A percentile compares a stretch with the other conserved stretches of the same genome.
These are phyloP conservation scores for Nigrospora sphaerica DNA, from an alignment of 2,329 filamentous ascomycete species.

Conservation along the genomic window DNA sequence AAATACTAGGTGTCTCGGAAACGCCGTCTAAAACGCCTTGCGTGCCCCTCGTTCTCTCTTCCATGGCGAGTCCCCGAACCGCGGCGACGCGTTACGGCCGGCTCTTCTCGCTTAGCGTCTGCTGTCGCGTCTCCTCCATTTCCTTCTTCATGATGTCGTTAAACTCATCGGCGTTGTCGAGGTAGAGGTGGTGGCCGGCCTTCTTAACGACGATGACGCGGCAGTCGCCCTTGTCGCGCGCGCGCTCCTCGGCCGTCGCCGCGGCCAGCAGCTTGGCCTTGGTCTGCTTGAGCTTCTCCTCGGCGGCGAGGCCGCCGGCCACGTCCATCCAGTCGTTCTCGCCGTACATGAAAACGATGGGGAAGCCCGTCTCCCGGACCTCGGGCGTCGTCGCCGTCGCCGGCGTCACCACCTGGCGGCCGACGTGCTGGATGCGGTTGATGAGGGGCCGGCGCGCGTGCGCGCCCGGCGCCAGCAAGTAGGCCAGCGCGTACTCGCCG, in stretches of 20 bases:
- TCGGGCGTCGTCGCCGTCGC: slow-evolving; percentile 21
- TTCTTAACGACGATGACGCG: slow-evolving; percentile 71
- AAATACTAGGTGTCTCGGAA: not conserved
- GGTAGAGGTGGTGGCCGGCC: slow-evolving; percentile 52
- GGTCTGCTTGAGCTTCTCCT: slow-evolving; percentile 69
- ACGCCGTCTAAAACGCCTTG: not conserved
- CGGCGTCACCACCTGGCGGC: slow-evolving; percentile 54
- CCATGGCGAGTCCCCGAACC: not conserved
- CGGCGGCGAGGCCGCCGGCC: slow-evolving; percentile 71
- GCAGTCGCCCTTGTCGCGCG: slow-evolving; percentile 68
- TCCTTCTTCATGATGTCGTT: slow-evolving; percentile 46
- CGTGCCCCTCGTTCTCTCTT: not conserved
- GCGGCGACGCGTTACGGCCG: too few relatives aligned
- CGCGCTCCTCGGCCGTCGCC: slow-evolving; percentile 61
- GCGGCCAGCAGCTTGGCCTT: slow-evolving; percentile 50
- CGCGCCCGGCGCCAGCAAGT: slow-evolving; percentile 87
- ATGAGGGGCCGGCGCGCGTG: slow-evolving; percentile 86
- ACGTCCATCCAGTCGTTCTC: slow-evolving; percentile 99
- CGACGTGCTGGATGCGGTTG: slow-evolving; percentile 77
- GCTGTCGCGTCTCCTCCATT: slow-evolving; percentile 39
- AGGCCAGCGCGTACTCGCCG: slow-evolving; percentile 88
- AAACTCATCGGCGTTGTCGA: slow-evolving; percentile 53
- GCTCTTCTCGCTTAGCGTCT: slow-evolving; percentile 15
- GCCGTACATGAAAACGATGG: slow-evolving; percentile 91
- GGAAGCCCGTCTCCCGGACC: slow-evolving; percentile 57